Evolutionary conservation across 495 filamentous ascomycete genomes (phyloP).

Genomic region (Tuber borchii): DNA sequence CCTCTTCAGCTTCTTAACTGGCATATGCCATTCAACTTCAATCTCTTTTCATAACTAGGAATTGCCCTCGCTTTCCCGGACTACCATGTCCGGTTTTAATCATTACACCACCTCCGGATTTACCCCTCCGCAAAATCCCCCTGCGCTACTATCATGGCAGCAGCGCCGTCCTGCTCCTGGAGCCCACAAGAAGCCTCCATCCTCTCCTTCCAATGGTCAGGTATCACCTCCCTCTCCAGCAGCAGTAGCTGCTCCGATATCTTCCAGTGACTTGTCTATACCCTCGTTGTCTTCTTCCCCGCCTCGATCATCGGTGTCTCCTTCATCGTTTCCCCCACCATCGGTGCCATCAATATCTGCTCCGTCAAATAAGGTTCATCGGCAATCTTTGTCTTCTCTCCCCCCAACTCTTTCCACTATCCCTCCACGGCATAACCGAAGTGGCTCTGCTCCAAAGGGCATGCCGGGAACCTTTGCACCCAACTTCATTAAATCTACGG

Average conservation of each 20-base stretch:
- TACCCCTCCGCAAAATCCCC: constrained; percentile 23
- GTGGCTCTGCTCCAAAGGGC: constrained; percentile 21
- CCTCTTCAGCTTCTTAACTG: neutral
- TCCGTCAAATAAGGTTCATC: constrained; percentile 30
- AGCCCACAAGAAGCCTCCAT: constrained; percentile 31
- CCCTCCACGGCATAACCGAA: constrained; percentile 25
- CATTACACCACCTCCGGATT: constrained; percentile 21
- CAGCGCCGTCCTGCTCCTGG: constrained; percentile 37
- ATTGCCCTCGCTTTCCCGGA: constrained; percentile 24
- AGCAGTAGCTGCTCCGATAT: constrained; percentile 19
- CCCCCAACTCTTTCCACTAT: constrained; percentile 17
- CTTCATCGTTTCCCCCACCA: neutral
- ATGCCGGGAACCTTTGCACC: constrained; percentile 74
- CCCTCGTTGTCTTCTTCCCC: neutral
- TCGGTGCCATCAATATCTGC: constrained; percentile 7
- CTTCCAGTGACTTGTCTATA: neutral
- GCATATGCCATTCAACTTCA: neutral
- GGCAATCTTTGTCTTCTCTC: constrained; percentile 37
- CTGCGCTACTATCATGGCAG: constrained; percentile 37
- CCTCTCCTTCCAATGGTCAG: constrained; percentile 20
- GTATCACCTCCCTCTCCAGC: constrained; percentile 27
- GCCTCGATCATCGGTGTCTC: neutral
- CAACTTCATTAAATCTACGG: constrained; percentile 83
- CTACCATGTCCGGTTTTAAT: constrained; percentile 37
- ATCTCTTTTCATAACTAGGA: constrained; percentile 14